Base-by-base conservation (phyloP, 148 eudicot species). In the Camellia japonica region DNA sequence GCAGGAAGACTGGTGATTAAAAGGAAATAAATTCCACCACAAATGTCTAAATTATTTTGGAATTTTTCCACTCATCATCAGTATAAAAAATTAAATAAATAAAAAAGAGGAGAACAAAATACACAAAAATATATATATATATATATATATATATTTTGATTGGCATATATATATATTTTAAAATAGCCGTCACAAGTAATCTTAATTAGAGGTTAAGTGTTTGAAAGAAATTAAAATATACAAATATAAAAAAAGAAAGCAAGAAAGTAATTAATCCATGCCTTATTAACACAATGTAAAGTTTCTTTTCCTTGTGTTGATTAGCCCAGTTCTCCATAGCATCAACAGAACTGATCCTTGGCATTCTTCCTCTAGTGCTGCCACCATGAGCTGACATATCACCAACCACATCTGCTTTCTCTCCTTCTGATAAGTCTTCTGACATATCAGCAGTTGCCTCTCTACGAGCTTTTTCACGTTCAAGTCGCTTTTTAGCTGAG, bases 401-500 rank as follows among this genome's bases (percentile, higher is more conserved):
- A 83, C 84, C 63, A 55, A 76, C 80, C 1, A 75, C 84, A 1
- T 30, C 38, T 30, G 1, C 38, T 30, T 30, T 30, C 38, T 30
- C 38, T 30, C 38, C 38, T 30, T 94, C 98, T 2, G 98, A 94
- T 42, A 91, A 81, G 65, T 94, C 98, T 71, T 94, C 98, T 0
- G 97, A 94, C 98, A 94, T 92, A 77, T 94, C 98, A 84, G 95
- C 97, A 55, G 91, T 89, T 76, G 98, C 98, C 86, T 94, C 98
- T 71, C 84, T 85, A 38, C 93, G 94, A 49, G 92, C 98, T 82
- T 83, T 89, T 81, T 94, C 97, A 42, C 87, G 92, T 84, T 94
- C 97, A 71, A 84, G 80, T 18, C 89, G 90, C 47, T 93, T 94
- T 77, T 88, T 92, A n/a, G 92, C 89, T 75, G 81, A 80, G 60